Evolutionary conservation across 2,329 filamentous ascomycete species (phyloP).

Genomic region (Ceratocystis lukuohia): DNA sequence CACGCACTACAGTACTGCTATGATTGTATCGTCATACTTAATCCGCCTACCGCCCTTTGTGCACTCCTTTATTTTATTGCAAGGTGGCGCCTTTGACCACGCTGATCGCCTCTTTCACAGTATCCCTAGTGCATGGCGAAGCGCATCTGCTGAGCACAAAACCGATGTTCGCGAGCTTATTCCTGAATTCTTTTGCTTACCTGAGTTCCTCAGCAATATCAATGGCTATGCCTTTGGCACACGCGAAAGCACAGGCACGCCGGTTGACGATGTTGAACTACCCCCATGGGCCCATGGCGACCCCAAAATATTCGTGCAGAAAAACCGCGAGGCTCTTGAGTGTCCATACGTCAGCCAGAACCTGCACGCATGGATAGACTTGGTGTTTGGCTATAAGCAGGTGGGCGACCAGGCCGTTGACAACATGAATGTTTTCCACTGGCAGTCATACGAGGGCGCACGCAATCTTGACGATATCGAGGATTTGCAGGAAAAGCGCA

Average conservation of each 20-base stretch:
- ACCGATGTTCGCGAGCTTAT: slow-evolving; percentile 89
- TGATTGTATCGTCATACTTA: slow-evolving; percentile 95
- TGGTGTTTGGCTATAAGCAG: slow-evolving; percentile 90
- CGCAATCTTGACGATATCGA: slow-evolving; percentile 84
- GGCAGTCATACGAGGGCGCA: slow-evolving; percentile 86
- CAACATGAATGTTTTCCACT: slow-evolving; percentile 87
- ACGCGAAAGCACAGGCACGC: slow-evolving; percentile 64
- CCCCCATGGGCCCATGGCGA: slow-evolving; percentile 96
- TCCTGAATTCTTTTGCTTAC: slow-evolving; percentile 93
- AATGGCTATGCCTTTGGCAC: slow-evolving; percentile 90
- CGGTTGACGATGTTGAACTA: slow-evolving; percentile 75
- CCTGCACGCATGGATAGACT: slow-evolving; percentile 87
- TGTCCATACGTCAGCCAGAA: slow-evolving; percentile 83
- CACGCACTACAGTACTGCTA: slow-evolving; percentile 96
- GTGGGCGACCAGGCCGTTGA: slow-evolving; percentile 84
- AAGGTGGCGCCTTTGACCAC: slow-evolving; percentile 94
- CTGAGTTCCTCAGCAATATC: slow-evolving; percentile 86
- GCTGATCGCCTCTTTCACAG: slow-evolving; percentile 93
- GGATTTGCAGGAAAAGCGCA: slow-evolving; percentile 72
- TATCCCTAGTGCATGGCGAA: slow-evolving; percentile 79
- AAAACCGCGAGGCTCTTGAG: slow-evolving; percentile 89
- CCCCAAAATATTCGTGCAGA: slow-evolving; percentile 86
- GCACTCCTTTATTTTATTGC: slow-evolving; percentile 82
- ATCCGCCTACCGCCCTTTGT: slow-evolving; percentile 94
- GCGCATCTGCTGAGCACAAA: slow-evolving; percentile 78